Percentiles rank a stretch among this genome's conserved stretches.
Evolutionary conservation across 2,329 filamentous ascomycete genomes (phyloP).

Genomic region (Epichloe scottii): DNA sequence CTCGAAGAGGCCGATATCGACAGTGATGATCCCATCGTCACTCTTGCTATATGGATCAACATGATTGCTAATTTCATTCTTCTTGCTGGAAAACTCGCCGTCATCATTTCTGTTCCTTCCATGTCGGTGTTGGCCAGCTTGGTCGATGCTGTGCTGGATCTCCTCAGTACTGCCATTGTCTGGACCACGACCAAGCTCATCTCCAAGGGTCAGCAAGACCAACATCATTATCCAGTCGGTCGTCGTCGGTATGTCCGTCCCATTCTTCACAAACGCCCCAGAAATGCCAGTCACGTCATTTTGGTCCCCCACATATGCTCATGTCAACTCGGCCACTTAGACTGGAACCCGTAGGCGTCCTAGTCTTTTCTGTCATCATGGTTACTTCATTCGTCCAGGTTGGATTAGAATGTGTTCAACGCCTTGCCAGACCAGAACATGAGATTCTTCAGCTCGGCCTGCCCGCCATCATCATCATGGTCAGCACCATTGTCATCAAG

Average conservation of each 20-base stretch:
- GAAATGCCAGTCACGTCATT: not conserved
- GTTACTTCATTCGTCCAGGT: constrained; percentile 76
- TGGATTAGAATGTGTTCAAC: constrained; percentile 54
- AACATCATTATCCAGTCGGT: constrained; percentile 68
- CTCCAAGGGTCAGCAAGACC: constrained; percentile 49
- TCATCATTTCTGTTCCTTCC: constrained; percentile 66
- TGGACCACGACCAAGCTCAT: constrained; percentile 68
- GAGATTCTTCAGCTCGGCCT: constrained; percentile 59
- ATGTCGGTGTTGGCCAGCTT: constrained; percentile 70
- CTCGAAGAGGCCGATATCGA: constrained; percentile 62
- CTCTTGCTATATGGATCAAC: constrained; percentile 80
- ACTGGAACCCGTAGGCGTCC: constrained; percentile 66
- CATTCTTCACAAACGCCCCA: not conserved
- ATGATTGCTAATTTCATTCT: constrained; percentile 65
- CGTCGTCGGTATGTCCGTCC: constrained; percentile 37
- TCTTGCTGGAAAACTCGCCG: constrained; percentile 62
- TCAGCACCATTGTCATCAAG: constrained; percentile 70
- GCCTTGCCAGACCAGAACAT: constrained; percentile 48
- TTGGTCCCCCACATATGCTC: not conserved
- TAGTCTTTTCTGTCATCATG: constrained; percentile 79
- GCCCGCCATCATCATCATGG: constrained; percentile 69
- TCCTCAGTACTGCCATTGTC: constrained; percentile 69
- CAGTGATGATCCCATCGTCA: constrained; percentile 62
- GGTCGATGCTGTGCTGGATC: constrained; percentile 70
- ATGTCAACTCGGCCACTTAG: constrained; percentile 20